Percentiles rank a stretch among this genome's conserved stretches.
Conservation (phyloP, 2,329 filamentous ascomycete species). For the Aspergillus niger region DNA sequence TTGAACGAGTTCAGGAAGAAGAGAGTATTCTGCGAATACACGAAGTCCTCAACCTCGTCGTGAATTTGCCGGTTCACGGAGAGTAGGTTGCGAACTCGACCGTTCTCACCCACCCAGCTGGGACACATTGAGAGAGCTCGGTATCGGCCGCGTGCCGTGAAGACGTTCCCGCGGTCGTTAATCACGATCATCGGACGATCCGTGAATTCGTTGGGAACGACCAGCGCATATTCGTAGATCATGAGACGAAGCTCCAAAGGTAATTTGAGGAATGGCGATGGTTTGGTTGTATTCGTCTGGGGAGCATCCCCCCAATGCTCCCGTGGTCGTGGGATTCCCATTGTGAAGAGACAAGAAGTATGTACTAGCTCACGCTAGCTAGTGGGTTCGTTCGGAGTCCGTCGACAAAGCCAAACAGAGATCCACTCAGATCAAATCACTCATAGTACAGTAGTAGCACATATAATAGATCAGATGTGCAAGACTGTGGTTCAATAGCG, state of each 20-base stretch:
- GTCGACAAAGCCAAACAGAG: background rate
- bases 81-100: conserved; percentile 33
- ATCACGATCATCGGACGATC: conserved; percentile 38
- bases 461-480: background rate
- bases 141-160: conserved; percentile 35
- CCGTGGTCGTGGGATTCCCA: background rate
- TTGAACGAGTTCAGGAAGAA: conserved; percentile 41
- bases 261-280: conserved; percentile 28
- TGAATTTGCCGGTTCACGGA: conserved; percentile 39
- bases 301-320: background rate
- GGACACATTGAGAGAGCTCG: conserved; percentile 37
- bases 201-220: conserved; percentile 35
- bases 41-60: conserved; percentile 37
- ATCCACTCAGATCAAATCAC: background rate
- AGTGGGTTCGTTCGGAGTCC: background rate
- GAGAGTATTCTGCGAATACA: conserved; percentile 38
- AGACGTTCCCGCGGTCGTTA: conserved; percentile 35
- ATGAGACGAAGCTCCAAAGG: conserved; percentile 37
- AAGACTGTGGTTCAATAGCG: background rate
- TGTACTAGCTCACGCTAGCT: background rate
- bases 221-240: conserved; percentile 37
- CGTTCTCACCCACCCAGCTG: conserved; percentile 36
- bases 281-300: background rate
- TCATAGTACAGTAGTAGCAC: background rate
- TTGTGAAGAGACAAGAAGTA: background rate